Evolutionary conservation across 1,284 basidiomycete genomes (phyloP), one percentile per base, ranked within the genome.

Genomic region (Trametes sp.): DNA sequence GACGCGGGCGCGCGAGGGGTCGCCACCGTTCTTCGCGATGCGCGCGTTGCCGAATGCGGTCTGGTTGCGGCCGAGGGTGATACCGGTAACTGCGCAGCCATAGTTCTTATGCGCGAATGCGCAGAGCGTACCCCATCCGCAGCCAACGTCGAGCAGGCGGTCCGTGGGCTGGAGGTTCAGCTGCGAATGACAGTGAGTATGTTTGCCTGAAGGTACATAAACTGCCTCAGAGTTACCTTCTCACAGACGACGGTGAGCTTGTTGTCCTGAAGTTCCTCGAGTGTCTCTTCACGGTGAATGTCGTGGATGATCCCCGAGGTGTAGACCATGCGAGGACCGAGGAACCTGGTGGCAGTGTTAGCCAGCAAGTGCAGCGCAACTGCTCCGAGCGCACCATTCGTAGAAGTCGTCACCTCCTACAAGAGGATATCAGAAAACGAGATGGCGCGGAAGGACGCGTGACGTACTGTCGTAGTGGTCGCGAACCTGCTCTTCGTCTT

Each of bases 201-300:
- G 38, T 16, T n/a, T n/a, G 13, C 11, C 8, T n/a, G 23, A 8
- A 38, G 24, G 29, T 16, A 10, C 21, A 35, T 23, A 16, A 16
- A 19, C 16, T 21, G n/a, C n/a, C n/a, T n/a, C n/a, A n/a, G n/a
- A 2, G 45, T 19, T 29, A 74, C 74, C 72, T 99, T 99, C 73
- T 92, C 92, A 82, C 97, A 98, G 38, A 99, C 96, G 65, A 98
- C 80, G 41, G 90, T 89, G 66, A 98, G 88, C 78, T 99, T 99
- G 87, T 99, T 99, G 80, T 99, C 97, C 82, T 99, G 98, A 38
- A 99, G 87, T 73, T 97, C 87, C 76, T 99, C 98, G 59, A 99
- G 87, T 16, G 94, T 90, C 79, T 98, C 94, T 70, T 91, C 84
- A 45, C 83, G 79, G 70, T 87, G 86, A 58, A 93, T 80, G 76